Base-by-base conservation (phyloP, 441 rosid genomes). In the Adansonia madagascariensis region DNA sequence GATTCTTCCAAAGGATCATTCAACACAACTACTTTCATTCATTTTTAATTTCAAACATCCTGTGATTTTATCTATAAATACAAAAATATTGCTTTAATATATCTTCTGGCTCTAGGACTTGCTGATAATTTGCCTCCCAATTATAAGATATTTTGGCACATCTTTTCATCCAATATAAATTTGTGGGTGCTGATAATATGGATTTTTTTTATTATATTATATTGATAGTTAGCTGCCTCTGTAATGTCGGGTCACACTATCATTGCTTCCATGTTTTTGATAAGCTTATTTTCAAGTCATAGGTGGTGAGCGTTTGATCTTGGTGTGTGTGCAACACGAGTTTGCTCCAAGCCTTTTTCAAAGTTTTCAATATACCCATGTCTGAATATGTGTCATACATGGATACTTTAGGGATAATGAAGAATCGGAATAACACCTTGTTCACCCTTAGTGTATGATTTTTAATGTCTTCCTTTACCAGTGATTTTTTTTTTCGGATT, bases 401-500 rank as follows among this genome's bases (percentile, higher is more conserved):
- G 20, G 20, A 2, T 59, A 59, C 14, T 22, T 22, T 8, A 59
- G 11, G 63, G 31, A 59, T 20, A 59, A 59, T 20, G 14, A 59
- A 59, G 63, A 59, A 14, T 24, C 11, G 35, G 63, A 59, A 31
- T 59, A 59, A 59, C 52, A 47, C 24, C 44, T 55, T 44, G 1
- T 31, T 43, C 70, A 35, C 57, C 35, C 64, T 27, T 31, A 63
- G 56, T 47, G 39, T 17, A 70, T 49, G 43, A 66, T 31, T 20
- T 55, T 17, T 53, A 5, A 20, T 52, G 62, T 62, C 8, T 52
- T 18, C 44, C 3, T 20, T 65, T 15, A 10, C n/a, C 43, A 10
- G 52, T 78, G 20, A 71, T 75, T 20, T 46, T 24, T 73, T 27
- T 27, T 27, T 27, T 72, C n/a, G 56, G n/a, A n/a, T 79, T 70